phyloP scores from a whole-genome alignment of 78 protist genomes.

The Tieghemostelium lacteum region DNA sequence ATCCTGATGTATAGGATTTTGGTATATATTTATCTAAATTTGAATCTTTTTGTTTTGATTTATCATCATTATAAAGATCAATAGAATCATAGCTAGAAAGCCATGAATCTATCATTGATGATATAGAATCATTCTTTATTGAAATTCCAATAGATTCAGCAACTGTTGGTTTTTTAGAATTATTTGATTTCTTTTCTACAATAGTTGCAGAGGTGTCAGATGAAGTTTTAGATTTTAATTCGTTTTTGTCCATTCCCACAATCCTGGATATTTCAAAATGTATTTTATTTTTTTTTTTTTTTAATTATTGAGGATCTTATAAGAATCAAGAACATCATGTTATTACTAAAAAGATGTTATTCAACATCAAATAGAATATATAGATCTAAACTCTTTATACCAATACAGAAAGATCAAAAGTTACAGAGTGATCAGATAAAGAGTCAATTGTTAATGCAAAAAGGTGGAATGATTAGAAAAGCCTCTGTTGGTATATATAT shows the following conservation, averaged over 20 bases:
- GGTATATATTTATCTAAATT: slow-evolving; percentile 13
- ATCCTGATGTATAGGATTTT: background rate
- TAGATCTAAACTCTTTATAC: slow-evolving; percentile 55
- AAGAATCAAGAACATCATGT: too few relatives aligned
- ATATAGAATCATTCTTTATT: background rate
- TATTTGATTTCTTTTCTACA: background rate
- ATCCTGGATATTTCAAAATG: background rate
- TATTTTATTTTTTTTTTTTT: background rate
- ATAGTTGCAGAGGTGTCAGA: background rate
- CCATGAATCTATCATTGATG: slow-evolving; percentile 26
- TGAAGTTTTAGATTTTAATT: background rate
- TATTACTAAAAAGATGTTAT: too few relatives aligned
- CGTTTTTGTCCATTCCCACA: background rate
- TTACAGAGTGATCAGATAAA: slow-evolving; percentile 19
- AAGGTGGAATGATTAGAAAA: slow-evolving; percentile 62
- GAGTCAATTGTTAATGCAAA: slow-evolving; percentile 70
- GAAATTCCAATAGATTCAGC: background rate
- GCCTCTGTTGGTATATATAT: slow-evolving; percentile 56
- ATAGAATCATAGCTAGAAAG: background rate
- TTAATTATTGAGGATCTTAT: too few relatives aligned
- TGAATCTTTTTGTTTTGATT: background rate
- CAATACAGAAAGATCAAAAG: slow-evolving; percentile 42
- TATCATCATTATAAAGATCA: slow-evolving; percentile 10
- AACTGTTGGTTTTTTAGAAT: background rate
- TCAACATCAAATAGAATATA: too few relatives aligned